Conservation (phyloP, 2,329 filamentous ascomycete species). For the Lasiodiplodia sp. region DNA sequence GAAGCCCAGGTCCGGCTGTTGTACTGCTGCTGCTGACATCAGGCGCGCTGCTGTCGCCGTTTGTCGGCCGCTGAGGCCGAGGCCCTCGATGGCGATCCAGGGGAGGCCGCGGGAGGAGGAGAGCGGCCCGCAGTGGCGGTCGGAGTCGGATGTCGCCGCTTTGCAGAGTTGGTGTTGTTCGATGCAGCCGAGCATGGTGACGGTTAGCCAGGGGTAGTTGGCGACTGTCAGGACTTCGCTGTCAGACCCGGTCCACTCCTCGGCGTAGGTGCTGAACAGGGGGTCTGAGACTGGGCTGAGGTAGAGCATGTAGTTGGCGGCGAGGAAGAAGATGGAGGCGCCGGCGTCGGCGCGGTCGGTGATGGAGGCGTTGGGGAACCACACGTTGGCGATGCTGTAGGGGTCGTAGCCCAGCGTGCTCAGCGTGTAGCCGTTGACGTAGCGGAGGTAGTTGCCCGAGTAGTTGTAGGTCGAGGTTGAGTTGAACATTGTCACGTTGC, state of each 20-base stretch:
- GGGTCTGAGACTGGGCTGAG: neutral
- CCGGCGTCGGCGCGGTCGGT: neutral
- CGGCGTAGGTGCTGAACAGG: neutral
- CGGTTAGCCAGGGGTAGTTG: neutral
- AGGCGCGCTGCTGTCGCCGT: neutral
- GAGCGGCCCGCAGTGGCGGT: neutral
- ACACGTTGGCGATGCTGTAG: neutral
- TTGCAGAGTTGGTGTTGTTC: conserved; percentile 6
- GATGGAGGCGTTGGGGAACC: neutral
- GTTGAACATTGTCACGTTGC: neutral
- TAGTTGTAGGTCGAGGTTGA: neutral
- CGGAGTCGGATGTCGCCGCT: neutral
- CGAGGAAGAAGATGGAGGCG: conserved; percentile 12
- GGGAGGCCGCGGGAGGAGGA: neutral
- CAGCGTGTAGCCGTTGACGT: conserved; percentile 1
- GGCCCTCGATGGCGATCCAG: neutral
- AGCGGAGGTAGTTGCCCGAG: neutral
- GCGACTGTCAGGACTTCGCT: neutral
- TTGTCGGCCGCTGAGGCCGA: neutral
- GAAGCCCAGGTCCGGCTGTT: neutral
- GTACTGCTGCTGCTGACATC: neutral
- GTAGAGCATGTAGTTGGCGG: neutral
- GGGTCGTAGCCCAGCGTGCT: conserved; percentile 4
- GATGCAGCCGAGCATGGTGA: neutral
- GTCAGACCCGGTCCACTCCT: neutral